A percentile compares a stretch with the other conserved stretches of the same genome.
Evolutionary conservation across 192 early-diverging fungal species (phyloP).

Genomic region (Kappamyces sp.): DNA sequence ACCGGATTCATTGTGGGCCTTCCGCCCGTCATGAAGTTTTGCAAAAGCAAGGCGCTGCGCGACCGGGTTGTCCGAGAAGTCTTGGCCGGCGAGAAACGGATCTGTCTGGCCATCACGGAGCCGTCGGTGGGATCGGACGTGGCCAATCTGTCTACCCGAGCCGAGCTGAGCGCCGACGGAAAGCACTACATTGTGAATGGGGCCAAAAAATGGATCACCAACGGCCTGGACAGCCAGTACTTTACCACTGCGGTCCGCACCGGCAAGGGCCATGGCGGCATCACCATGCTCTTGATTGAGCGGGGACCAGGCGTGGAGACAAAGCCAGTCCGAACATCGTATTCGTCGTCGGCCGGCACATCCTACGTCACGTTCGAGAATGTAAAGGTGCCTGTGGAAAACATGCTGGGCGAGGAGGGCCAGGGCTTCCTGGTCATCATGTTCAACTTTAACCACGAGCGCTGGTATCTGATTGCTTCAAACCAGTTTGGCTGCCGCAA

Average conservation of each 20-base stretch:
- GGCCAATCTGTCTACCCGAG: slow-evolving; percentile 37
- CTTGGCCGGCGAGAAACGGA: slow-evolving; percentile 40
- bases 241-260: slow-evolving; percentile 51
- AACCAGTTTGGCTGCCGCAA: slow-evolving; percentile 30
- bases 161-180: slow-evolving; percentile 32
- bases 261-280: slow-evolving; percentile 40
- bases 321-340: slow-evolving; percentile 61
- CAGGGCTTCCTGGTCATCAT: slow-evolving; percentile 66
- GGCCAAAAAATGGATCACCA: slow-evolving; percentile 51
- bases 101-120: slow-evolving; percentile 51
- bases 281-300: slow-evolving; percentile 64
- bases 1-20: slow-evolving; percentile 55
- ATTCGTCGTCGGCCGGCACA: slow-evolving; percentile 56
- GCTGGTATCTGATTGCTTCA: slow-evolving; percentile 48
- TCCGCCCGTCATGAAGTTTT: slow-evolving; percentile 65
- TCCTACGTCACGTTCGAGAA: slow-evolving; percentile 58
- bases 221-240: slow-evolving; percentile 41
- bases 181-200: slow-evolving; percentile 55
- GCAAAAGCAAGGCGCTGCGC: slow-evolving; percentile 39
- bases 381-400: slow-evolving; percentile 67
- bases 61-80: slow-evolving; percentile 35
- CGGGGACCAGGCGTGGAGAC: slow-evolving; percentile 48
- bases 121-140: slow-evolving; percentile 37
- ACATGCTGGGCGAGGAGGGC: slow-evolving; percentile 61
- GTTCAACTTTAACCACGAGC: slow-evolving; percentile 77